Percentiles rank a stretch among this genome's conserved stretches.
These are phyloP conservation scores for Neopestalotiopsis rosae DNA, from an alignment of 2,329 filamentous ascomycete genomes.

Conservation along the genomic window DNA sequence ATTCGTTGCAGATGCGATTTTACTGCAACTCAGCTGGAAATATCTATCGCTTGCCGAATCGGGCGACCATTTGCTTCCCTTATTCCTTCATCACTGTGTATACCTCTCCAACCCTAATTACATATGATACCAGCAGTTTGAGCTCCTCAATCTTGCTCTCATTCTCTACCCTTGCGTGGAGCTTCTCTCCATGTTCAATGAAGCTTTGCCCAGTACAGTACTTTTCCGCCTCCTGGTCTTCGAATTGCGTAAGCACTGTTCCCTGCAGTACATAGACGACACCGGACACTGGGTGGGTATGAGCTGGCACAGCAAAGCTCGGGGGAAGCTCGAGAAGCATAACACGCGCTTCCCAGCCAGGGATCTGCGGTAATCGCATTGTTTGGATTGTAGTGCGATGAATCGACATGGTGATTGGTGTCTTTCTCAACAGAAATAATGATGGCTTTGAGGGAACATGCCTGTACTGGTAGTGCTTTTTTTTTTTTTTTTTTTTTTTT, in stretches of 20 bases:
- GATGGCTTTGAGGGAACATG: not conserved
- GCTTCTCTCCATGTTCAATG: not conserved
- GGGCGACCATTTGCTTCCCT: not conserved
- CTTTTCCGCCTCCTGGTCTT: not conserved
- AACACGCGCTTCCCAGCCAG: not conserved
- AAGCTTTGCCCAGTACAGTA: not conserved
- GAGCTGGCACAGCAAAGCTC: not conserved
- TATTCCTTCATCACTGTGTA: not conserved
- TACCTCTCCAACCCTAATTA: not conserved
- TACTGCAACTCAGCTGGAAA: too few relatives aligned
- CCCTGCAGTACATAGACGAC: not conserved
- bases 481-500: too few relatives aligned
- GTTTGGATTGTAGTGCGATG: not conserved
- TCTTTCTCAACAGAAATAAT: not conserved
- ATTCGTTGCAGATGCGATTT: too few relatives aligned
- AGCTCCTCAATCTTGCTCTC: not conserved
- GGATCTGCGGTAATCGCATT: not conserved
- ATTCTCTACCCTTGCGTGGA: not conserved
- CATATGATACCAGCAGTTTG: not conserved
- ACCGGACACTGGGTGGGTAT: not conserved
- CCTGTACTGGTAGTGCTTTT: not conserved
- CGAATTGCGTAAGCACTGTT: not conserved
- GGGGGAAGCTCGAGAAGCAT: not conserved
- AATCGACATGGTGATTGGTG: not conserved
- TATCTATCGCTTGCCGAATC: too few relatives aligned